Base-by-base conservation (phyloP, 192 early-diverging fungal species). In the Umbelopsis ramanniana region DNA sequence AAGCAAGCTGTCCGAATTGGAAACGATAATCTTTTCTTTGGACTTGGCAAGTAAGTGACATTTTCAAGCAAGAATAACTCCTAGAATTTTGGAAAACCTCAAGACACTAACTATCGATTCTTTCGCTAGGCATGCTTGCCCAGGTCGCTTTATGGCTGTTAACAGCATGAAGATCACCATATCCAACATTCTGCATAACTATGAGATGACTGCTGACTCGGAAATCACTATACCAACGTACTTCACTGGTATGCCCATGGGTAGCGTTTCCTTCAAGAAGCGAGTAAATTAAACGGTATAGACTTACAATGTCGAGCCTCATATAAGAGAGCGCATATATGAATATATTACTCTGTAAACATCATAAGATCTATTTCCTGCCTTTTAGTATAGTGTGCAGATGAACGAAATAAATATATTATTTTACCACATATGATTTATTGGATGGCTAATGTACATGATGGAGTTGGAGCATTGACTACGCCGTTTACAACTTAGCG, bases 41-140 rank as follows among this genome's bases (percentile, higher is more conserved):
- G 79, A 8, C 71, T 81, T 67, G 82, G 82, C 29, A 74, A 66
- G 81, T 82, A 76, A 74, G 76, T 63, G 10, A 6, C 21, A 40
- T 15, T 7, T 4, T 3, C 45, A 2, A 24, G 0, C 29, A 50
- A 21, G 2, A 50, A 29, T 29, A 2, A 29, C 29, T 3, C 29
- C 3, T 29, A 29, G 29, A 1, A 29, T 29, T 29, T 29, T 3
- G 29, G 1, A 29, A 1, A 1, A 29, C 1, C 29, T 33, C 22
- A 6, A 0, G 15, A 6, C 6, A 50, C 17, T 37, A 17, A 47
- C 48, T 8, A 14, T 5, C 35, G 46, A 47, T 21, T 4, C 23
- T 63, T 17, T 14, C n/a, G 22, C 45, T 72, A 81, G 76, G 68
- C 78, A 78, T 63, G 78, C 80, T n/a, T 84, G 83, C 48, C 83